Percentiles rank a stretch among this genome's conserved stretches.
These are phyloP conservation scores for Penicillium samsonianum DNA, from an alignment of 495 filamentous ascomycete species.

Conservation along the genomic window DNA sequence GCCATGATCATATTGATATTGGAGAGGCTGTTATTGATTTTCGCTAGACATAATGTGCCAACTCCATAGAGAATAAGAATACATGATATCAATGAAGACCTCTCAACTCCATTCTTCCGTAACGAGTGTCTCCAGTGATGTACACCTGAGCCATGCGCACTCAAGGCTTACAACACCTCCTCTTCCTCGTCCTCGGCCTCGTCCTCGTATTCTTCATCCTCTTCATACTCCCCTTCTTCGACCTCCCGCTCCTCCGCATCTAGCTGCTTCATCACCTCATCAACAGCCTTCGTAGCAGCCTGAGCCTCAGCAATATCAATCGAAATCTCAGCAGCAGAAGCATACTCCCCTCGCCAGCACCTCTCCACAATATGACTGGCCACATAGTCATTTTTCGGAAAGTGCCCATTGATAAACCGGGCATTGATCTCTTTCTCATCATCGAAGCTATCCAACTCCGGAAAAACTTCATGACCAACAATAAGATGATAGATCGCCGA, in stretches of 20 bases:
- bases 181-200: background rate
- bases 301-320: conserved; percentile 6
- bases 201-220: background rate
- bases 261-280: background rate
- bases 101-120: background rate
- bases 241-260: background rate
- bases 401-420: conserved; percentile 1
- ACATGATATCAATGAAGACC: conserved; percentile 1
- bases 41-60: conserved; percentile 7
- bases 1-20: background rate
- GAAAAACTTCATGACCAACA: conserved; percentile 22
- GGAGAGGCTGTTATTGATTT: background rate
- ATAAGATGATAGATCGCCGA: conserved; percentile 26
- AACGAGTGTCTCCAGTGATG: background rate
- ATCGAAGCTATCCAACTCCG: conserved; percentile 16
- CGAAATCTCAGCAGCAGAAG: conserved; percentile 4
- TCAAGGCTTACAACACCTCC: background rate
- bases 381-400: conserved; percentile 12
- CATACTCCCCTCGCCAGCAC: conserved; percentile 17
- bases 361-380: conserved; percentile 15
- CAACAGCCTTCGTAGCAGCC: background rate
- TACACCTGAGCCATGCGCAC: background rate
- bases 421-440: conserved; percentile 14
- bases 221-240: background rate
- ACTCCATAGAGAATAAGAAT: conserved; percentile 9